Evolutionary conservation across 2,329 filamentous ascomycete genomes (phyloP).

Genomic region (Myriosclerotinia curreyana): DNA sequence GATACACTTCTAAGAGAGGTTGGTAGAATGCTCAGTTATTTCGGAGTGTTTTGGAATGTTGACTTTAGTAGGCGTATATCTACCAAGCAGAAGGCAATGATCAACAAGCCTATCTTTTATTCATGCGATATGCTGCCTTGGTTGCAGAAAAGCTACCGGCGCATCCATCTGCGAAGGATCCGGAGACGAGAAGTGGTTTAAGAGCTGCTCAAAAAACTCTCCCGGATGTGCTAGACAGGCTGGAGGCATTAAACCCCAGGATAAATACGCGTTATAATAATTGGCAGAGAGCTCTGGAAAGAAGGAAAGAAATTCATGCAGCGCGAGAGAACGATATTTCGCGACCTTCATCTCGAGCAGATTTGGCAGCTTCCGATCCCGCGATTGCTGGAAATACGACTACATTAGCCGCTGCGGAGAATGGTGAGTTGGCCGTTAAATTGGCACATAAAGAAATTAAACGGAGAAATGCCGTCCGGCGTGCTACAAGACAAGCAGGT

Average conservation of each 20-base stretch:
- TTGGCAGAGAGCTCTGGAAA: constrained; percentile 56
- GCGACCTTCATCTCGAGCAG: constrained; percentile 21
- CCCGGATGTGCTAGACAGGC: constrained; percentile 48
- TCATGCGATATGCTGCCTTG: constrained; percentile 87
- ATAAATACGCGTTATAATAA: constrained; percentile 69
- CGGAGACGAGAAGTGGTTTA: constrained; percentile 54
- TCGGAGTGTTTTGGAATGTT: constrained; percentile 13
- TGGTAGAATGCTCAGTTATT: constrained; percentile 32
- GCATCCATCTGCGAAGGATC: constrained; percentile 72
- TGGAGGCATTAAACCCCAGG: constrained; percentile 77
- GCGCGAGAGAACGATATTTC: constrained; percentile 22
- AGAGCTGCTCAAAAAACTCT: constrained; percentile 60
- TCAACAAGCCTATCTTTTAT: constrained; percentile 82
- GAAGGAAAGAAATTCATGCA: constrained; percentile 37
- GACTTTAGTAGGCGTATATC: constrained; percentile 63
- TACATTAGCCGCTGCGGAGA: constrained; percentile 65
- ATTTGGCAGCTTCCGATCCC: constrained; percentile 54
- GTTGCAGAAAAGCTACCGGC: constrained; percentile 69
- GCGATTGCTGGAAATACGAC: constrained; percentile 56
- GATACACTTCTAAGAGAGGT: constrained; percentile 80
- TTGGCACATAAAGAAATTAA: constrained; percentile 70
- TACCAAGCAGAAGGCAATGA: constrained; percentile 85
- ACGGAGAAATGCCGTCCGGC: constrained; percentile 61
- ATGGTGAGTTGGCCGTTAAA: constrained; percentile 73
- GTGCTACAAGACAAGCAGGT: constrained; percentile 55